Conservation (phyloP, 2,329 filamentous ascomycete species). For the Knufia petricola region DNA sequence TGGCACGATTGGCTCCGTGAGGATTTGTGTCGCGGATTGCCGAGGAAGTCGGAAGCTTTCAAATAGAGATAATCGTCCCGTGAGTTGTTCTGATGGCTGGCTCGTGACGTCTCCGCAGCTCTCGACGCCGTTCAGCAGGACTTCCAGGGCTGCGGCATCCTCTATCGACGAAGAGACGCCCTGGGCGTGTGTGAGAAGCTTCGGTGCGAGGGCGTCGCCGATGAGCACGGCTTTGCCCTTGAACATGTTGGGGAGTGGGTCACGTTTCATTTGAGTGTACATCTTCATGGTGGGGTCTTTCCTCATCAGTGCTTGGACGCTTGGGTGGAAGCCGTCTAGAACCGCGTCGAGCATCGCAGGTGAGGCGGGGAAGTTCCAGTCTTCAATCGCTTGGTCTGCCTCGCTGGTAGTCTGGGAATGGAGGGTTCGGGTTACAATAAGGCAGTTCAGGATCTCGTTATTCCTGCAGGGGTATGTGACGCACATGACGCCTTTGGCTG, state of each 20-base stretch:
- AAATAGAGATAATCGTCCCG: slow-evolving; percentile 17
- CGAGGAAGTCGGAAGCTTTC: slow-evolving; percentile 18
- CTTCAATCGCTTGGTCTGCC: slow-evolving; percentile 20
- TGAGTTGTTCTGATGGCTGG: slow-evolving; percentile 15
- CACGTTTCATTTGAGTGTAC: slow-evolving; percentile 22
- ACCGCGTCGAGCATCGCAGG: slow-evolving; percentile 20
- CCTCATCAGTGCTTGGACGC: slow-evolving; percentile 18
- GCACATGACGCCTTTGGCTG: slow-evolving; percentile 22
- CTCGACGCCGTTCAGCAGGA: slow-evolving; percentile 18
- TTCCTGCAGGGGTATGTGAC: slow-evolving; percentile 23
- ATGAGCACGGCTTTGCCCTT: slow-evolving; percentile 48
- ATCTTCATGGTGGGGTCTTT: slow-evolving; percentile 22
- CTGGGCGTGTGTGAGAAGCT: slow-evolving; percentile 22
- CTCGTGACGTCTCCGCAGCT: slow-evolving; percentile 10
- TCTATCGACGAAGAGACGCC: slow-evolving; percentile 22
- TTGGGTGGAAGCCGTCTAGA: slow-evolving; percentile 21
- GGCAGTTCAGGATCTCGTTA: slow-evolving; percentile 17
- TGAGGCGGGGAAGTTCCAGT: slow-evolving; percentile 23
- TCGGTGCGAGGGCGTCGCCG: slow-evolving; percentile 45
- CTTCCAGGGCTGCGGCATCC: slow-evolving; percentile 21
- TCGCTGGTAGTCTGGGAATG: slow-evolving; percentile 17
- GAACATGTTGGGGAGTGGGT: slow-evolving; percentile 35
- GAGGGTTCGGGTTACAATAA: slow-evolving; percentile 20
- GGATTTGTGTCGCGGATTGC: slow-evolving; percentile 21
- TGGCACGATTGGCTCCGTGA: slow-evolving; percentile 21